Conservation (phyloP, 1,139 yeast genomes). For the Lodderomyces parapsilosis region DNA sequence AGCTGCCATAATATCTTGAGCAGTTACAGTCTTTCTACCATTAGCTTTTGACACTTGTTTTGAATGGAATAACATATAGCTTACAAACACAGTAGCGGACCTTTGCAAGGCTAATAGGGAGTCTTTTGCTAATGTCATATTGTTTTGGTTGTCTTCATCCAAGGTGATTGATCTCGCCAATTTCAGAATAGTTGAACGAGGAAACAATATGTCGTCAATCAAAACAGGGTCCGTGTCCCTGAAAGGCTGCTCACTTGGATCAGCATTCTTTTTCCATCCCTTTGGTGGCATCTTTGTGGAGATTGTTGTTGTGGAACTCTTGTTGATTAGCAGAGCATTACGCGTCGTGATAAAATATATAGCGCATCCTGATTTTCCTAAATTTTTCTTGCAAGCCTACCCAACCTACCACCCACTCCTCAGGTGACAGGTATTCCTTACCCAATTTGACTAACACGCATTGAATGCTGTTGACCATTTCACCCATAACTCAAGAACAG, state of each 20-base stretch:
- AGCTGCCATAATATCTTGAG: constrained; percentile 64
- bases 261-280: constrained; percentile 79
- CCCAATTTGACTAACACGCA: too few species aligned
- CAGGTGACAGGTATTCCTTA: too few species aligned
- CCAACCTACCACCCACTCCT: too few species aligned
- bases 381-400: background rate
- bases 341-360: background rate
- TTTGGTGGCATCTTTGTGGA: constrained; percentile 64
- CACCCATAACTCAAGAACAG: constrained; percentile 4
- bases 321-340: too few species aligned
- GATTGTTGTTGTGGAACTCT: background rate
- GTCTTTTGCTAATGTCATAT: constrained; percentile 58
- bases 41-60: constrained; percentile 50
- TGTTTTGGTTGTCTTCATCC: constrained; percentile 29
- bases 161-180: constrained; percentile 49
- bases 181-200: constrained; percentile 58
- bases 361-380: background rate
- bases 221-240: constrained; percentile 58
- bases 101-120: constrained; percentile 66
- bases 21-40: constrained; percentile 60
- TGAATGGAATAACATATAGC: constrained; percentile 63
- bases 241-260: constrained; percentile 57
- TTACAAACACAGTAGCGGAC: constrained; percentile 72
- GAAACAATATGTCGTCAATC: constrained; percentile 69
- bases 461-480: constrained; percentile 8